Evolutionary conservation across 331 rosid species (phyloP).

Genomic region (Quercus lobata): DNA sequence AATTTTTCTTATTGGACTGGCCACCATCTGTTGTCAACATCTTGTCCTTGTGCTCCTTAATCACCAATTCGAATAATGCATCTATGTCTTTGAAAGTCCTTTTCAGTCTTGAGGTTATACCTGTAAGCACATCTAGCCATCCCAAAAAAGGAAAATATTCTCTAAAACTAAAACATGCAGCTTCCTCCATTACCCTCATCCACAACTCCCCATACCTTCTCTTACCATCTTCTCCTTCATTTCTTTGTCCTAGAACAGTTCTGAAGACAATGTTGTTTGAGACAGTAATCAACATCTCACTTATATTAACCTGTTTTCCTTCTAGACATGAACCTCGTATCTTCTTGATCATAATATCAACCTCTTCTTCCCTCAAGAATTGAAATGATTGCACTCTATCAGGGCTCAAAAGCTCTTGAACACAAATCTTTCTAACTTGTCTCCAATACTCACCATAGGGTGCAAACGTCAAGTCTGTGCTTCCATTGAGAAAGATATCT

Average conservation of each 20-base stretch:
- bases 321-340: not conserved
- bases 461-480: constrained; percentile 16
- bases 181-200: constrained; percentile 4
- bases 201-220: constrained; percentile 7
- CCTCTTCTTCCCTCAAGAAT: constrained; percentile 29
- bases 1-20: constrained; percentile 11
- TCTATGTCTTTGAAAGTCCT: constrained; percentile 19
- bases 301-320: constrained; percentile 9
- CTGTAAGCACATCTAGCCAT: constrained; percentile 41
- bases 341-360: not conserved
- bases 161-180: constrained; percentile 17
- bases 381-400: constrained; percentile 17
- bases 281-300: not conserved
- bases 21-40: not conserved
- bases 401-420: constrained; percentile 21
- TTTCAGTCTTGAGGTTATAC: not conserved
- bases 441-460: constrained; percentile 32
- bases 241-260: constrained; percentile 25
- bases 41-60: constrained; percentile 25
- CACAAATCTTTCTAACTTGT: constrained; percentile 18
- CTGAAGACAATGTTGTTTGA: constrained; percentile 12
- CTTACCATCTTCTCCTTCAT: constrained; percentile 3
- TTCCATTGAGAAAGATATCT: constrained; percentile 6
- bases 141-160: constrained; percentile 37
- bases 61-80: constrained; percentile 26